A percentile compares a stretch with the other conserved stretches of the same genome.
phyloP scores from a whole-genome alignment of 495 filamentous ascomycete genomes.

The Hypoxylon fuscum region DNA sequence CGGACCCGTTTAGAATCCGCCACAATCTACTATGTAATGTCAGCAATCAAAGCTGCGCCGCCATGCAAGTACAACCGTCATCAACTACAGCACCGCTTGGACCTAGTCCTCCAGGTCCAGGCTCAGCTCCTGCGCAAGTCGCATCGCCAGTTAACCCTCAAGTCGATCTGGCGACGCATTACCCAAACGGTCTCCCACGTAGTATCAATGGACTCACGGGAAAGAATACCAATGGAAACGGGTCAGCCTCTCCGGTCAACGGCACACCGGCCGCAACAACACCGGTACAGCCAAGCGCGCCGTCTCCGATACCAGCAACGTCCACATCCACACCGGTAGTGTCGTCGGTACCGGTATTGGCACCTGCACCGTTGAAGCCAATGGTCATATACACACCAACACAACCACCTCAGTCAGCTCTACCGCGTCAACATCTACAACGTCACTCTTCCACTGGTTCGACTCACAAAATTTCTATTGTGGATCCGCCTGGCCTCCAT shows the following conservation, averaged over 20 bases:
- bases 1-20: slow-evolving; percentile 6
- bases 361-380: slow-evolving; percentile 13
- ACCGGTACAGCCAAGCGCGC: slow-evolving; percentile 12
- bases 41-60: slow-evolving; percentile 11
- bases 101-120: neutral
- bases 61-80: slow-evolving; percentile 27
- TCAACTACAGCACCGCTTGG: slow-evolving; percentile 11
- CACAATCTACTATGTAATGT: slow-evolving; percentile 7
- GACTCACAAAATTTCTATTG: slow-evolving; percentile 48
- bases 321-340: neutral
- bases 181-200: slow-evolving; percentile 33
- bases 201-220: slow-evolving; percentile 34
- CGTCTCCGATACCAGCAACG: slow-evolving; percentile 1
- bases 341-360: neutral
- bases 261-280: slow-evolving; percentile 11
- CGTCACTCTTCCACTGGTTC: slow-evolving; percentile 10
- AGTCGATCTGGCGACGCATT: slow-evolving; percentile 15
- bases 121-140: neutral
- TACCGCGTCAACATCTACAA: slow-evolving; percentile 1
- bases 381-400: slow-evolving; percentile 11
- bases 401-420: neutral
- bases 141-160: slow-evolving; percentile 5
- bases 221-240: slow-evolving; percentile 8
- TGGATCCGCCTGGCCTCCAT: slow-evolving; percentile 48
- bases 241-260: neutral